A percentile compares a stretch with the other conserved stretches of the same genome.
phyloP scores from a whole-genome alignment of 116 monocot species.

The Iris pallida region DNA sequence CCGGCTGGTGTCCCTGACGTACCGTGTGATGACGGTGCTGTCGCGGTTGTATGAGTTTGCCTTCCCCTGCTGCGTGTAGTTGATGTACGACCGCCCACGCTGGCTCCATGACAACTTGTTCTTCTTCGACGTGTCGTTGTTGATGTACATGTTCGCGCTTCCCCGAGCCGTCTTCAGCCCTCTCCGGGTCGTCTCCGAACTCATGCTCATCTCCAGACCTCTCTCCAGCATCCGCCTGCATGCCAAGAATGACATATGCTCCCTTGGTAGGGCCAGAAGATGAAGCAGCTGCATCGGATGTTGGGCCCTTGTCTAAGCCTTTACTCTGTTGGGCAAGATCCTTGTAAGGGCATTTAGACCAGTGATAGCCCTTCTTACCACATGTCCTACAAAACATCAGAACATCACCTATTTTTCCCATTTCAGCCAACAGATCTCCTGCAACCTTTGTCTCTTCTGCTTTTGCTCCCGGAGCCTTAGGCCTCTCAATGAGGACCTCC shows the following conservation, averaged over 20 bases:
- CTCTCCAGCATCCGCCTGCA: slow-evolving; percentile 69
- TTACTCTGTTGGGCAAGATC: slow-evolving; percentile 62
- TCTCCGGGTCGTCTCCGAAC: too few species aligned
- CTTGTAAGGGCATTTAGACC: slow-evolving; percentile 96
- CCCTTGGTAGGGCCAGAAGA: slow-evolving; percentile 31
- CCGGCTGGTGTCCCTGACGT: too few species aligned
- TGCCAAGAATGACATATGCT: slow-evolving; percentile 69
- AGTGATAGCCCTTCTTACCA: slow-evolving; percentile 91
- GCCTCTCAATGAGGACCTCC: too few species aligned
- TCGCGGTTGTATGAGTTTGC: too few species aligned
- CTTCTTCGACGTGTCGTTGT: too few species aligned
- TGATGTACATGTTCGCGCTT: too few species aligned
- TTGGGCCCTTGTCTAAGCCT: slow-evolving; percentile 39
- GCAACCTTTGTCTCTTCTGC: slow-evolving; percentile 46
- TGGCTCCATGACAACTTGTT: too few species aligned
- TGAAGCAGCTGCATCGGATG: slow-evolving; percentile 30
- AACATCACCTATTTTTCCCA: slow-evolving; percentile 46
- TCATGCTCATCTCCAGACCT: slow-evolving; percentile 47
- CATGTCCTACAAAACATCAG: slow-evolving; percentile 97
- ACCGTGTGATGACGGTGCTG: too few species aligned
- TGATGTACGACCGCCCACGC: too few species aligned
- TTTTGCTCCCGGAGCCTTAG: slow-evolving; percentile 69
- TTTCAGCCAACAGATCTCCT: slow-evolving; percentile 40
- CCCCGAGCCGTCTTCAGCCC: too few species aligned
- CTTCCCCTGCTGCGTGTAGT: too few species aligned